Base-by-base conservation (phyloP, 176 grass and related monocot genomes). In the Musa beccarii region DNA sequence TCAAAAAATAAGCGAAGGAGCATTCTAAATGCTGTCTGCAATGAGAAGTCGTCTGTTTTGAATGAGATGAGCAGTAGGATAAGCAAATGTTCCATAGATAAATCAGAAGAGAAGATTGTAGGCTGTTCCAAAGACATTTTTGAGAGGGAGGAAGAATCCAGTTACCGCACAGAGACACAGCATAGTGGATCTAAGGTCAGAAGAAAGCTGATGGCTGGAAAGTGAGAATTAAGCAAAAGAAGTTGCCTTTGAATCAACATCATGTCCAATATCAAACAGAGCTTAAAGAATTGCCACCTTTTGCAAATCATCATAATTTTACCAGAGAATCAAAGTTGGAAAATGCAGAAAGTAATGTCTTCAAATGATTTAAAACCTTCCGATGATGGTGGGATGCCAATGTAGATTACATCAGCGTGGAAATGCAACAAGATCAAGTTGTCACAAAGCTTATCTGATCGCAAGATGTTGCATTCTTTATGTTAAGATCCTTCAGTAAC, bases 361-460 rank as follows among this genome's bases (percentile, higher is more conserved):
- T 77, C 76, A 20, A 61, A 55, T 50, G 85, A 88, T 75, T 19
- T 74, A 79, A 87, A 79, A 68, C 59, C 54, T 71, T 43, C 19
- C 11, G 24, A 75, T 24, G 84, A 90, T 54, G 76, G 77, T 19
- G 52, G 51, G 2, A 17, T 23, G 3, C 72, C 81, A 0, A 77
- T 75, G 68, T 92, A 89, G 68, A 80, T 93, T 59, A 80, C 90
- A 75, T 97, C 93, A 1, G 10, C 90, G 34, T 93, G 90, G 93
- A 88, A 89, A 81, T 88, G 83, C 81, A 96, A 89, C 59, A 96
- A 96, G 79, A 82, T 88, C 10, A 92, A 87, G 77, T 80, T 82
- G 10, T 88, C 89, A 15, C 85, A 84, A 5, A 86, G 93, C 73
- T 92, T 81, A 78, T 92, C 93, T 1, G 83, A 96, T 75, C 80